These are phyloP conservation scores for Tolypocladium amazonense DNA, from an alignment of 2,329 filamentous ascomycete species.

Conservation along the genomic window DNA sequence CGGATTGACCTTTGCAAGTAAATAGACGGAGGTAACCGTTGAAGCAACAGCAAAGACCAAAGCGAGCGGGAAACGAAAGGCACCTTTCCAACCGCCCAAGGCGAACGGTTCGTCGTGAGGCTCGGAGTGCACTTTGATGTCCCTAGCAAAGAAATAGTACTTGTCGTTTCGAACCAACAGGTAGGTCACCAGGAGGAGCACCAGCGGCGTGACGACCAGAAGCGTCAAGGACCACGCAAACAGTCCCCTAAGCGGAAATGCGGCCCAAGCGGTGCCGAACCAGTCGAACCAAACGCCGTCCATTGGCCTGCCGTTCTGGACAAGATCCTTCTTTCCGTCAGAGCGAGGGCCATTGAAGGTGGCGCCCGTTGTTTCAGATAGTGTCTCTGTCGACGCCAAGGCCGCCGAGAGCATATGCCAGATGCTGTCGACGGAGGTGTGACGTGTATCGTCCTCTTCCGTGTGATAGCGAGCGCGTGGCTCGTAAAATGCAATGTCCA, in stretches of 20 bases:
- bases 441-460: slow-evolving; percentile 71
- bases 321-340: slow-evolving; percentile 46
- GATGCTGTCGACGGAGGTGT: slow-evolving; percentile 59
- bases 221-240: slow-evolving; percentile 83
- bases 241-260: slow-evolving; percentile 70
- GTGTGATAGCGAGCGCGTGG: slow-evolving; percentile 87
- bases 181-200: slow-evolving; percentile 59
- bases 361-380: slow-evolving; percentile 58
- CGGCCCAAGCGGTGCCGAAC: slow-evolving; percentile 67
- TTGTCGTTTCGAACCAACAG: slow-evolving; percentile 63
- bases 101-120: slow-evolving; percentile 50
- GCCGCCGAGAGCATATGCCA: slow-evolving; percentile 95
- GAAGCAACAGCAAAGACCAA: slow-evolving; percentile 56
- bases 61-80: slow-evolving; percentile 74
- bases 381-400: slow-evolving; percentile 58
- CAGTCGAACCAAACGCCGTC: slow-evolving; percentile 89
- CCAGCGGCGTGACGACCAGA: slow-evolving; percentile 67
- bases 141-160: slow-evolving; percentile 75
- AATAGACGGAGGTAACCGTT: slow-evolving; percentile 61
- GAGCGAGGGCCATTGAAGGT: slow-evolving; percentile 52
- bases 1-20: slow-evolving; percentile 77
- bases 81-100: slow-evolving; percentile 68
- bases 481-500: slow-evolving; percentile 86
- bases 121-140: slow-evolving; percentile 41
- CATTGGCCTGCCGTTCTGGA: slow-evolving; percentile 55